A percentile compares a stretch with the other conserved stretches of the same genome.
These are phyloP conservation scores for Mycena indigotica DNA, from an alignment of 768 basidiomycete genomes.

Conservation along the genomic window DNA sequence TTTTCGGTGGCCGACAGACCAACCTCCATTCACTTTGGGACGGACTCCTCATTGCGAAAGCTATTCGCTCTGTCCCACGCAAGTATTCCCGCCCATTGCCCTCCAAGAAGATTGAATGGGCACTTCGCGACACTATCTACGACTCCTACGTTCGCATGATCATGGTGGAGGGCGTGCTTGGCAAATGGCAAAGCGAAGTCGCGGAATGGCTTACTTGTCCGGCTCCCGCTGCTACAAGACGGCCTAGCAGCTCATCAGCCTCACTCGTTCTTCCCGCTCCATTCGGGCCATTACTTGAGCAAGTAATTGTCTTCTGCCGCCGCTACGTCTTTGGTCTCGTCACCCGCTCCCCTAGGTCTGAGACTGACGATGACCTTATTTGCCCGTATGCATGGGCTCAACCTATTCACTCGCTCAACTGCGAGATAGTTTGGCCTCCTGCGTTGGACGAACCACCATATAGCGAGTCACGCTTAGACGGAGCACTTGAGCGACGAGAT, in stretches of 20 bases:
- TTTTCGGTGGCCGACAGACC: conserved; percentile 69
- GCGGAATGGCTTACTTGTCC: conserved; percentile 73
- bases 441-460: conserved; percentile 60
- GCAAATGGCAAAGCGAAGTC: conserved; percentile 64
- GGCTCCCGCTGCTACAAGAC: conserved; percentile 10
- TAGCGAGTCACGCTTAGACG: conserved; percentile 25
- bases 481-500: conserved; percentile 8
- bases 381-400: conserved; percentile 83
- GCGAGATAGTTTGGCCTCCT: conserved; percentile 78
- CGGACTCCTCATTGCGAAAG: conserved; percentile 75
- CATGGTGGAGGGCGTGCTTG: conserved; percentile 80
- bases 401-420: conserved; percentile 76
- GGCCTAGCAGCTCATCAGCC: conserved; percentile 4
- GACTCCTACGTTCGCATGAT: conserved; percentile 86
- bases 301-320: conserved; percentile 27
- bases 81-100: conserved; percentile 84
- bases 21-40: conserved; percentile 94
- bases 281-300: conserved; percentile 31
- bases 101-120: conserved; percentile 60
- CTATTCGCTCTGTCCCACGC: conserved; percentile 65
- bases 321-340: conserved; percentile 16
- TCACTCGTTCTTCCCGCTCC: conserved; percentile 2
- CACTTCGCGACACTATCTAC: conserved; percentile 80
- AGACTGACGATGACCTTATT: conserved; percentile 56
- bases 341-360: conserved; percentile 10